Conservation (phyloP, 2,329 filamentous ascomycete species). For the Nothophaeocryptopus gaeumannii region DNA sequence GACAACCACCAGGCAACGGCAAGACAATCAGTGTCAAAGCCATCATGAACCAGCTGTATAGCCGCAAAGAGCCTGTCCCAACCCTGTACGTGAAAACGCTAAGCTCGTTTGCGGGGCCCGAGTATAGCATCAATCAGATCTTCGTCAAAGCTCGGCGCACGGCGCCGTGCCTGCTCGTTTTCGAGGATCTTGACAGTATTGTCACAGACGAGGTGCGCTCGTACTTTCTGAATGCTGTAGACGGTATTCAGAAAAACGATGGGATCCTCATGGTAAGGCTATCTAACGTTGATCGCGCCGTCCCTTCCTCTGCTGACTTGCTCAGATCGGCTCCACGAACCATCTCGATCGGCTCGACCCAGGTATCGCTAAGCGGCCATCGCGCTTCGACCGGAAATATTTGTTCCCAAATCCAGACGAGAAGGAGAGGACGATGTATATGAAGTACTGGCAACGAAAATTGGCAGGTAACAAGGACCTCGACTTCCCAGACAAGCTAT, state of each 20-base stretch:
- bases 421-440: constrained; percentile 58
- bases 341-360: constrained; percentile 64
- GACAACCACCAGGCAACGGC: constrained; percentile 58
- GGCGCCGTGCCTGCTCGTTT: constrained; percentile 67
- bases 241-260: constrained; percentile 66
- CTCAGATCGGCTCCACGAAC: constrained; percentile 34
- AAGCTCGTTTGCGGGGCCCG: constrained; percentile 51
- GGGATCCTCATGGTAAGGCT: constrained; percentile 60
- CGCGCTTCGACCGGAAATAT: constrained; percentile 66
- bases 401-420: constrained; percentile 58
- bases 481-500: constrained; percentile 60
- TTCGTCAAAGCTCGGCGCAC: constrained; percentile 60
- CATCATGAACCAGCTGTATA: constrained; percentile 62
- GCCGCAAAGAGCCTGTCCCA: constrained; percentile 53
- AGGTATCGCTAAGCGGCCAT: constrained; percentile 61
- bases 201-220: constrained; percentile 59
- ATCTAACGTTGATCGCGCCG: constrained; percentile 44
- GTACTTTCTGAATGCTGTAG: constrained; percentile 72
- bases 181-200: constrained; percentile 69
- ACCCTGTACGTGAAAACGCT: constrained; percentile 61
- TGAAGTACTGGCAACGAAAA: constrained; percentile 56
- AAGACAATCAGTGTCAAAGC: constrained; percentile 72
- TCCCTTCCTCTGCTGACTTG: too few species aligned
- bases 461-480: constrained; percentile 57
- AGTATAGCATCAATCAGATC: constrained; percentile 54